phyloP scores from a whole-genome alignment of 352 stramenopile species.

The Phytophthora melonis region DNA sequence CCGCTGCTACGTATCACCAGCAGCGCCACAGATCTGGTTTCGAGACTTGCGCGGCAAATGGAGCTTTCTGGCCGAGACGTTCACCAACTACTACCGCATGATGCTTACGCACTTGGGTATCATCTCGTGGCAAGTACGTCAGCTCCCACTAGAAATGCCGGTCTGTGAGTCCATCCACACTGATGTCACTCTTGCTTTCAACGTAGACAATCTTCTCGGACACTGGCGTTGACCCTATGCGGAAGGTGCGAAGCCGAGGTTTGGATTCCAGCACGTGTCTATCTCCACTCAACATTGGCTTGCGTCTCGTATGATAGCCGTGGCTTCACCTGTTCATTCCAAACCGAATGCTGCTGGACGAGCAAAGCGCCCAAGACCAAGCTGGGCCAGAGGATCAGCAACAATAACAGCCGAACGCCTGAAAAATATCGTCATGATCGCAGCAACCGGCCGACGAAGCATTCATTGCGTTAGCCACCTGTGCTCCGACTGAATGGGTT shows the following conservation, averaged over 20 bases:
- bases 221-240: constrained; percentile 60
- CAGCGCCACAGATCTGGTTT: constrained; percentile 72
- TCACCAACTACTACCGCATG: constrained; percentile 85
- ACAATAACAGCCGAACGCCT: background rate
- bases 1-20: constrained; percentile 23
- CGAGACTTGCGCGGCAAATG: constrained; percentile 61
- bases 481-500: constrained; percentile 16
- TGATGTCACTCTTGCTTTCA: background rate
- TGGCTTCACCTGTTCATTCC: constrained; percentile 87
- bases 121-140: constrained; percentile 73
- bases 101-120: constrained; percentile 83
- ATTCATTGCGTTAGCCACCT: constrained; percentile 36
- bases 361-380: constrained; percentile 31
- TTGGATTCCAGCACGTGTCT: background rate
- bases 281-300: background rate
- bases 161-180: background rate
- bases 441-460: constrained; percentile 4
- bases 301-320: constrained; percentile 39
- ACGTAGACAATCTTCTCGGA: constrained; percentile 72
- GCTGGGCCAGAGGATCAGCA: constrained; percentile 10
- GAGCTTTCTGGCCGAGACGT: constrained; percentile 76
- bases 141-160: background rate
- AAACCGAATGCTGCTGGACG: constrained; percentile 66
- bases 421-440: background rate
- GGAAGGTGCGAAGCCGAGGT: constrained; percentile 43